These are phyloP conservation scores for Sporothrix pallida DNA, from an alignment of 2,329 filamentous ascomycete species.

Conservation along the genomic window DNA sequence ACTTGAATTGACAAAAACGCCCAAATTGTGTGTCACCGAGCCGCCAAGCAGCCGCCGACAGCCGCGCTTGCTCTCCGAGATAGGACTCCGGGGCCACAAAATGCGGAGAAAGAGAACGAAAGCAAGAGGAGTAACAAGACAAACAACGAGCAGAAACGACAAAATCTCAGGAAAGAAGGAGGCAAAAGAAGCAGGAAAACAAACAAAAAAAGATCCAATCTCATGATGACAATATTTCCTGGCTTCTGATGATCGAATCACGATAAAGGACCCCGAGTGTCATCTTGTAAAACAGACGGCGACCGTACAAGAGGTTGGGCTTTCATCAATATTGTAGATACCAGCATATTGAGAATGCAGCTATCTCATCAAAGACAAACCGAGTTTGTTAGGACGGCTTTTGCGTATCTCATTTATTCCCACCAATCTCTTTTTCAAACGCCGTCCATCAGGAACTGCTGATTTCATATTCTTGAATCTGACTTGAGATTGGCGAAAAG, in stretches of 20 bases:
- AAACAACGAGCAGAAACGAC: no score
- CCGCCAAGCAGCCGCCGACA: conserved; percentile 22
- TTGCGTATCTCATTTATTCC: not conserved
- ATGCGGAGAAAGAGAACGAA: conserved; percentile 14
- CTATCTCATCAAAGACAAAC: no score
- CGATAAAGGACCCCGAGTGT: no score
- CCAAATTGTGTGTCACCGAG: conserved; percentile 5
- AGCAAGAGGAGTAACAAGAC: not conserved
- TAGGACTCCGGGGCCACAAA: not conserved
- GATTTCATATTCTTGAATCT: no score
- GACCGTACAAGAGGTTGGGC: not conserved
- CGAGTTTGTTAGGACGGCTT: no score
- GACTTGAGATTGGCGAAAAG: no score
- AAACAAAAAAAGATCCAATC: no score
- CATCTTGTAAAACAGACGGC: not conserved
- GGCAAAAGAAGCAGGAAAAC: no score
- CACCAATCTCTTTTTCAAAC: not conserved
- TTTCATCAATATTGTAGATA: no score
- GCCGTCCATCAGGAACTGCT: not conserved
- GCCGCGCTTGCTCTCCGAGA: conserved; percentile 12
- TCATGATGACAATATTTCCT: no score
- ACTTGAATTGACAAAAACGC: conserved; percentile 1
- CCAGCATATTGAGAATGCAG: no score
- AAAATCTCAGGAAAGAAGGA: no score
- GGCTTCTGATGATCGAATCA: not conserved